Evolutionary conservation across 2,329 filamentous ascomycete genomes (phyloP).

Genomic region (Catunica adiposa): DNA sequence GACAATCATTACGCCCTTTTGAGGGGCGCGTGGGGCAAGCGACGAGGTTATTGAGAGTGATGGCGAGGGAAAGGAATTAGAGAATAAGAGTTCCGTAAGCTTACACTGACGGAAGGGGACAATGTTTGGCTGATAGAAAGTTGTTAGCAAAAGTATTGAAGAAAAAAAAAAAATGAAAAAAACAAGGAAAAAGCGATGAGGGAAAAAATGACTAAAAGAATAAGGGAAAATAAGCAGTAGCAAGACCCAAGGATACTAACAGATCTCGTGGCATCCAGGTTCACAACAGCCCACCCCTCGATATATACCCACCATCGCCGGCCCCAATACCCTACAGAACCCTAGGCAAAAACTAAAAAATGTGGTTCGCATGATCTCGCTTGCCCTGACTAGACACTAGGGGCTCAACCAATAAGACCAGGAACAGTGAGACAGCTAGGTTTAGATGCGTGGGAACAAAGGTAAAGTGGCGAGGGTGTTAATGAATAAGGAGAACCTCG

Average conservation of each 20-base stretch:
- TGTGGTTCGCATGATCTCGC: neutral
- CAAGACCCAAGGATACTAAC: too few relatives aligned
- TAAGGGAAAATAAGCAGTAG: too few relatives aligned
- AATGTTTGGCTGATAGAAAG: constrained; percentile 39
- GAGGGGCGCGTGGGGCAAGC: constrained; percentile 44
- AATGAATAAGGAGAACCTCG: too few relatives aligned
- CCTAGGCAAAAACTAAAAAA: neutral
- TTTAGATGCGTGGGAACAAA: neutral
- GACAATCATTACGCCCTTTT: constrained; percentile 89
- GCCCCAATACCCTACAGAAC: neutral
- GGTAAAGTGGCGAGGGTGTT: too few relatives aligned
- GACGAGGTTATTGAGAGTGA: constrained; percentile 25
- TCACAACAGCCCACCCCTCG: too few relatives aligned
- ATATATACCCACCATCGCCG: neutral
- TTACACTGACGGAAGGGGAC: constrained; percentile 75
- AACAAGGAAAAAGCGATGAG: too few relatives aligned
- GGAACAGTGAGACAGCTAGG: neutral
- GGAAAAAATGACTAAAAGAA: too few relatives aligned
- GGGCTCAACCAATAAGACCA: neutral
- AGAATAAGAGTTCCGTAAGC: constrained; percentile 68
- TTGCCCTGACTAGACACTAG: neutral
- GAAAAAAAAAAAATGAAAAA: too few relatives aligned
- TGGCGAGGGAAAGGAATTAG: constrained; percentile 68
- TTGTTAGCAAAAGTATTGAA: too few relatives aligned
- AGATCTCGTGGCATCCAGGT: neutral